These are phyloP conservation scores for Geranium incanum DNA, from an alignment of 441 rosid species.

Conservation along the genomic window DNA sequence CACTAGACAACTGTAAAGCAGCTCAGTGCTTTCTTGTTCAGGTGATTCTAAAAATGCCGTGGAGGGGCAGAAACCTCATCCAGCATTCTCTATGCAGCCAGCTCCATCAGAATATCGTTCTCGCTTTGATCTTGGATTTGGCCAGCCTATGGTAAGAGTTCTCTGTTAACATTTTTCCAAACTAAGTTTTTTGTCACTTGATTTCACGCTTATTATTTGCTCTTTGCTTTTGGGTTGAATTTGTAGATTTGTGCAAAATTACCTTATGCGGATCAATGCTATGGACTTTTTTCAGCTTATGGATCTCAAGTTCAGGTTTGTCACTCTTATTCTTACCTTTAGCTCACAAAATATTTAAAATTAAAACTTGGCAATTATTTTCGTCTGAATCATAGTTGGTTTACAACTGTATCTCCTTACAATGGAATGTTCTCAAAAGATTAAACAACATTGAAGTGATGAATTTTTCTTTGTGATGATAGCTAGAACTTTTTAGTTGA, in stretches of 20 bases:
- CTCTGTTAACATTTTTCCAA: neutral
- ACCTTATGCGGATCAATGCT: constrained; percentile 54
- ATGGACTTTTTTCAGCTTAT: constrained; percentile 58
- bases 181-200: neutral
- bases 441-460: neutral
- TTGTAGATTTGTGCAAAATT: constrained; percentile 52
- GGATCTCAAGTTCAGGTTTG: constrained; percentile 58
- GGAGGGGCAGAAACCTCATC: constrained; percentile 42
- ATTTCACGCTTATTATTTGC: constrained; percentile 2
- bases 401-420: no score
- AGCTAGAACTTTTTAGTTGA: no score
- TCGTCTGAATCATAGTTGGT: neutral
- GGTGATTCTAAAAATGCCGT: constrained; percentile 49
- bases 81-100: constrained; percentile 42
- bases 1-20: neutral
- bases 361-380: neutral
- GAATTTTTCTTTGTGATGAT: no score
- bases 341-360: constrained; percentile 1
- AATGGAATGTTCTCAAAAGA: neutral
- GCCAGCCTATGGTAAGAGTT: constrained; percentile 50
- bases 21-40: constrained; percentile 23
- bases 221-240: constrained; percentile 17
- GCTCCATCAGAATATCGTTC: constrained; percentile 38
- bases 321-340: constrained; percentile 17
- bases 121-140: constrained; percentile 51